phyloP scores from a whole-genome alignment of 768 basidiomycete genomes.

The Boletus rubropictus region DNA sequence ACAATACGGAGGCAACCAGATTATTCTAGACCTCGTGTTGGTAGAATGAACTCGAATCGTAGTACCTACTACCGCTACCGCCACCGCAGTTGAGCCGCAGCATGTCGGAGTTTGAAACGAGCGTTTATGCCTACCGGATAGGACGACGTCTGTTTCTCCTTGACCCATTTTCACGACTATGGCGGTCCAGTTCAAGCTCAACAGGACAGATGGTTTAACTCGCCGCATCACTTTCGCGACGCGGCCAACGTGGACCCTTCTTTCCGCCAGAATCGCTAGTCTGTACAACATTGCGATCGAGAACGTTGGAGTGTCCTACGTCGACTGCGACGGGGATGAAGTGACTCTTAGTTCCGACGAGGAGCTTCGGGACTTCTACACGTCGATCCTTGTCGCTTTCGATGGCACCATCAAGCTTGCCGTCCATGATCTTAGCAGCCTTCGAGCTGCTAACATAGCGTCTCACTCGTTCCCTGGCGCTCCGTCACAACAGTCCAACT shows the following conservation, averaged over 20 bases:
- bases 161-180: constrained; percentile 37
- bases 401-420: constrained; percentile 47
- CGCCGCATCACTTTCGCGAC: constrained; percentile 52
- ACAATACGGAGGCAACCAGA: neutral
- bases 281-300: constrained; percentile 52
- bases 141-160: constrained; percentile 10
- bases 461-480: constrained; percentile 30
- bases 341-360: constrained; percentile 73
- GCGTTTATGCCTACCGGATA: too few relatives aligned
- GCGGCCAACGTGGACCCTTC: constrained; percentile 50
- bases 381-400: constrained; percentile 24
- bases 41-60: neutral
- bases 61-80: too few relatives aligned
- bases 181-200: constrained; percentile 60
- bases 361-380: constrained; percentile 72
- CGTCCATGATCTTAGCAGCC: constrained; percentile 50
- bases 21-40: neutral
- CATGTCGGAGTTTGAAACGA: constrained; percentile 41
- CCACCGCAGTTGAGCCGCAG: constrained; percentile 25
- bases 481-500: constrained; percentile 32
- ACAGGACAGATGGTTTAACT: constrained; percentile 48
- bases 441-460: constrained; percentile 32
- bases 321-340: constrained; percentile 68
- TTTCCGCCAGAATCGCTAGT: constrained; percentile 50
- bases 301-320: constrained; percentile 62